phyloP scores from a whole-genome alignment of 192 early-diverging fungal genomes.

The Backusella tarrabulga region DNA sequence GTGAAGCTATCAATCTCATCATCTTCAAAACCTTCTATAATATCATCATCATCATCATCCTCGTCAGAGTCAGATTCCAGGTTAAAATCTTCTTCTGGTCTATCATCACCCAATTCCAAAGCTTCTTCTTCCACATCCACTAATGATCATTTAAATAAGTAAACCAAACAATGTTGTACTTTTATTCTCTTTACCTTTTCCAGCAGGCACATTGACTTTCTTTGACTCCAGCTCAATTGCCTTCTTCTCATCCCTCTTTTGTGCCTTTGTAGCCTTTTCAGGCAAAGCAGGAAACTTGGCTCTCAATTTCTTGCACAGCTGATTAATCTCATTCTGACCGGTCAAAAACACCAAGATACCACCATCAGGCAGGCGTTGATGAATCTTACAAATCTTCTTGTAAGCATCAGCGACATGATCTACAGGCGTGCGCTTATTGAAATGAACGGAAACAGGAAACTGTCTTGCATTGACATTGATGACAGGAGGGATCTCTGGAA shows the following conservation, averaged over 20 bases:
- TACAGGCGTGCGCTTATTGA: slow-evolving; percentile 89
- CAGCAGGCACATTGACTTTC: slow-evolving; percentile 9
- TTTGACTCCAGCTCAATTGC: slow-evolving; percentile 21
- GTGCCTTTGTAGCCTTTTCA: slow-evolving; percentile 32
- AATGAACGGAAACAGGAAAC: slow-evolving; percentile 88
- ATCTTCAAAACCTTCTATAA: slow-evolving; percentile 51
- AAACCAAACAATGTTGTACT: background rate
- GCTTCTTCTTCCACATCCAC: slow-evolving; percentile 62
- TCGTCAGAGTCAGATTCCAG: slow-evolving; percentile 42
- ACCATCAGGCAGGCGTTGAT: slow-evolving; percentile 86
- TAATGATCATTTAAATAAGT: background rate
- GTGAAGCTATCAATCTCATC: slow-evolving; percentile 65
- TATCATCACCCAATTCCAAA: slow-evolving; percentile 53
- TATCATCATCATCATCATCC: slow-evolving; percentile 61
- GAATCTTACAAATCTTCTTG: slow-evolving; percentile 94
- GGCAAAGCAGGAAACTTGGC: slow-evolving; percentile 63
- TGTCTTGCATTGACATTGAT: slow-evolving; percentile 92
- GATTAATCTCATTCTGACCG: slow-evolving; percentile 91
- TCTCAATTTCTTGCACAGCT: slow-evolving; percentile 72
- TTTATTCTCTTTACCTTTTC: slow-evolving; percentile 36
- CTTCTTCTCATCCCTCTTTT: slow-evolving; percentile 27
- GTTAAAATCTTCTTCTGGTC: slow-evolving; percentile 45
- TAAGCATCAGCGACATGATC: slow-evolving; percentile 88
- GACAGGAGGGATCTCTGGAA: slow-evolving; percentile 73
- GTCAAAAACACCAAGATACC: slow-evolving; percentile 94